Evolutionary conservation across 306 rosid species (phyloP), one percentile per base, ranked within the genome.

Genomic region (Carpinus viminea): DNA sequence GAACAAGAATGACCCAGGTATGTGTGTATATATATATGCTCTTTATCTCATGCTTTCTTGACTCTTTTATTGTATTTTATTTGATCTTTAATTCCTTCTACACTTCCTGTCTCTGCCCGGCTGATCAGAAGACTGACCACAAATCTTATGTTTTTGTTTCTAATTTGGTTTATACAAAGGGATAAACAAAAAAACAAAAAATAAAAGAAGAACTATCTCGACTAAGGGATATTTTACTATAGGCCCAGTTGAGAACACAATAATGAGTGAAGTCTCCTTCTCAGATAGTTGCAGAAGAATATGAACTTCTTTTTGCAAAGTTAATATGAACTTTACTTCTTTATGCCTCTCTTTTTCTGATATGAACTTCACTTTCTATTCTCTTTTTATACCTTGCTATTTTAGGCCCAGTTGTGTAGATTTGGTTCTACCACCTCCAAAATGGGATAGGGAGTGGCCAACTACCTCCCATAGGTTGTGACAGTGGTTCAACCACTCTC

Each of bases 1-100:
- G 54, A 66, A 36, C 75, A 20, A 34, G 55, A 24, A 57, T 8
- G 48, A 74, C 34, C n/a, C 74, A 69, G 83, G 55, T 83, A 61
- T 64, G 18, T 66, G 4, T 61, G 21, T 31, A 31, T 31, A 31
- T 83, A 60, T 64, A 8, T 66, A 18, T 61, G 21, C 52, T 31
- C 41, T 54, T 55, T 18, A 56, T 4, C 31, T 74, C 21, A 18
- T n/a, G 41, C 18, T 56, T 70, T n/a, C 12, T 72, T 24, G 77
- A 28, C 51, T 75, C 21, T 41, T 10, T 71, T 31, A 17, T 66
- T 28, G n/a, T 20, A 53, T 52, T 70, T 38, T 31, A 47, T 28
- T 48, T 26, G 54, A 36, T 8, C 24, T 38, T 20, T 4, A 12
- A n/a, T 13, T 26, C 41, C 31, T 57, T 48, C 38, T 18, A n/a